These are phyloP conservation scores for Coprinopsis cinerea DNA, from an alignment of 768 basidiomycete species.

Conservation along the genomic window DNA sequence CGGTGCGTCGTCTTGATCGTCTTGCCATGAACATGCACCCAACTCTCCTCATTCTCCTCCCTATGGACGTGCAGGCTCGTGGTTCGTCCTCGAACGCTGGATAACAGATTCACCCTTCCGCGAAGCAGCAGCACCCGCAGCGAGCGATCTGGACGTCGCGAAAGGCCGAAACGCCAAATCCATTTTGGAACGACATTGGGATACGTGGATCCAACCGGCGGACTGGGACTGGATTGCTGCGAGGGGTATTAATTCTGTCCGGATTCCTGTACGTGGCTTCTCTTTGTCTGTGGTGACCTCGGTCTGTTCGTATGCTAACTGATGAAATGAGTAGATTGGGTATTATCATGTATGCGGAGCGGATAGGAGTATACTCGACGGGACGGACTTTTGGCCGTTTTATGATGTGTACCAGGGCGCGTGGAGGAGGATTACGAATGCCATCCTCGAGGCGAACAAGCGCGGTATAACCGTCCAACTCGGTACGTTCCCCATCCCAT, in stretches of 20 bases:
- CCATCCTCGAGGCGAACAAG: constrained; percentile 50
- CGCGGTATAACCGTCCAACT: constrained; percentile 70
- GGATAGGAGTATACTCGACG: constrained; percentile 50
- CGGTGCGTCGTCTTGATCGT: no score
- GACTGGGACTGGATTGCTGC: constrained; percentile 61
- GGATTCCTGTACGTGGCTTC: constrained; percentile 47
- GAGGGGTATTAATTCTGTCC: constrained; percentile 55
- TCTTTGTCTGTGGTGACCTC: constrained; percentile 16
- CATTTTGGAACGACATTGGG: constrained; percentile 66
- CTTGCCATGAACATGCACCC: no score
- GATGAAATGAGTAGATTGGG: constrained; percentile 53
- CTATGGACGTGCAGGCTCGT: constrained; percentile 53
- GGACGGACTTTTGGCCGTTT: constrained; percentile 59
- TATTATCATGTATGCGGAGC: constrained; percentile 64
- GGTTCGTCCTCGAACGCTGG: constrained; percentile 81
- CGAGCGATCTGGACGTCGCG: constrained; percentile 71
- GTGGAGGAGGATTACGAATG: constrained; percentile 56
- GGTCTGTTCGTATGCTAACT: neutral
- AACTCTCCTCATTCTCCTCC: neutral
- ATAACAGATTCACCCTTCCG: constrained; percentile 56
- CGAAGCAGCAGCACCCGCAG: constrained; percentile 43
- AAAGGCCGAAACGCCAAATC: constrained; percentile 42
- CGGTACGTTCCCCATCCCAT: constrained; percentile 40
- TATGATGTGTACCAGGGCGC: constrained; percentile 52
- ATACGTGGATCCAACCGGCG: constrained; percentile 56